Percentiles rank a stretch among this genome's conserved stretches.
These are phyloP conservation scores for Penicillium coffeae DNA, from an alignment of 495 filamentous ascomycete species.

Conservation along the genomic window DNA sequence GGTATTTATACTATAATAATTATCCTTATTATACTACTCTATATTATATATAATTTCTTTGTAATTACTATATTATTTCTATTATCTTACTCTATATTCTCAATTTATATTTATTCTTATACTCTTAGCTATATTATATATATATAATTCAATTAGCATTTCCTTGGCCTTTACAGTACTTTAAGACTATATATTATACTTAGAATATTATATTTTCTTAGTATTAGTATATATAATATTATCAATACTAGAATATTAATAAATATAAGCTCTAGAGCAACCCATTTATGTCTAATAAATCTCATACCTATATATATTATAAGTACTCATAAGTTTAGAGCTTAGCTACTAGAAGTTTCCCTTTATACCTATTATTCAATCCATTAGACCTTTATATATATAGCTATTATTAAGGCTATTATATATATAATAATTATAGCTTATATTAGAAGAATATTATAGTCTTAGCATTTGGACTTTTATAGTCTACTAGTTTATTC, in stretches of 20 bases:
- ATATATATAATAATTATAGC: slow-evolving; percentile 10
- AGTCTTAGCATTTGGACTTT: slow-evolving; percentile 7
- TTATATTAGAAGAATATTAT: slow-evolving; percentile 1
- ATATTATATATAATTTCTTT: background rate
- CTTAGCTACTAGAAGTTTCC: slow-evolving; percentile 19
- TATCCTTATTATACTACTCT: background rate
- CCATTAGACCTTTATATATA: slow-evolving; percentile 19
- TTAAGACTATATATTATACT: slow-evolving; percentile 4
- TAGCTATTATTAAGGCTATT: slow-evolving; percentile 12
- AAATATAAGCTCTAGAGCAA: slow-evolving; percentile 3
- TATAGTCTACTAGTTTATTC: slow-evolving; percentile 15
- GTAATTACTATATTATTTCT: background rate
- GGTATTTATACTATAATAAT: background rate
- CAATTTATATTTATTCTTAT: background rate
- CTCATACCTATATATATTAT: slow-evolving; percentile 10
- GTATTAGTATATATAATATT: slow-evolving; percentile 12
- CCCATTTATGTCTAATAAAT: slow-evolving; percentile 11
- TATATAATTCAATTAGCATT: background rate
- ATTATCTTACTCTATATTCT: background rate
- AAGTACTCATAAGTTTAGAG: slow-evolving; percentile 11
- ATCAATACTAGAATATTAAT: slow-evolving; percentile 1
- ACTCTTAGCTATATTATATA: slow-evolving; percentile 4
- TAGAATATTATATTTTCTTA: slow-evolving; percentile 2
- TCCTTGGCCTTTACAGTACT: background rate
- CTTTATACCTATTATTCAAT: slow-evolving; percentile 19